phyloP scores from a whole-genome alignment of 2,329 filamentous ascomycete genomes.

The Niveomyces coronatus region DNA sequence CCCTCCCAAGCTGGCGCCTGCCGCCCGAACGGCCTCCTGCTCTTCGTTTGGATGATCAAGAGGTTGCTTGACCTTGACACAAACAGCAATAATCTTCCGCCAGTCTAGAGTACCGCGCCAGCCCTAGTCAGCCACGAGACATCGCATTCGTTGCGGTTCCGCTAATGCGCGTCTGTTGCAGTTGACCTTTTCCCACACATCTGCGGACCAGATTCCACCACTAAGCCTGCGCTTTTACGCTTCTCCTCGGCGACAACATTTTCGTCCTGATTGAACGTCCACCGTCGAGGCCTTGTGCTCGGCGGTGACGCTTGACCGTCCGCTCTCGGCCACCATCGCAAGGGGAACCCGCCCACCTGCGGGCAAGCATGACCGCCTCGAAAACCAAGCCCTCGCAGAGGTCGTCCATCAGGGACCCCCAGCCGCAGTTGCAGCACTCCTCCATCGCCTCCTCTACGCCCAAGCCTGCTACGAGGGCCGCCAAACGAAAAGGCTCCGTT shows the following conservation, averaged over 20 bases:
- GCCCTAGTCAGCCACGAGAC: too few relatives aligned
- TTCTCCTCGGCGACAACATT: not conserved
- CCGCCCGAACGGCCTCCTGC: too few relatives aligned
- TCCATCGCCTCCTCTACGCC: not conserved
- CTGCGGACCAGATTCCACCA: too few relatives aligned
- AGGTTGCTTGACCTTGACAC: too few relatives aligned
- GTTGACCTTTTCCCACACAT: too few relatives aligned
- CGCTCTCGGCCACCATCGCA: not conserved
- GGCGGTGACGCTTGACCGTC: slow-evolving; percentile 8
- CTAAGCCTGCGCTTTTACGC: too few relatives aligned
- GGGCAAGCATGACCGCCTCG: slow-evolving; percentile 1
- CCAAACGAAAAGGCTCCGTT: slow-evolving; percentile 12
- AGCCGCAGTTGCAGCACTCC: not conserved
- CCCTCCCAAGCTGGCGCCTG: too few relatives aligned
- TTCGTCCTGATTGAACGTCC: not conserved
- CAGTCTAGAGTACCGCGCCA: too few relatives aligned
- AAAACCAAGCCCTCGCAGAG: slow-evolving; percentile 2
- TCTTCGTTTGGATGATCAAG: too few relatives aligned
- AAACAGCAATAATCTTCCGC: too few relatives aligned
- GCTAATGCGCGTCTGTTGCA: not conserved
- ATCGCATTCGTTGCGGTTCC: too few relatives aligned
- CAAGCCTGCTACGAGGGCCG: not conserved
- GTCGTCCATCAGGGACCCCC: slow-evolving; percentile 1
- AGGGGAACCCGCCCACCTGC: not conserved
- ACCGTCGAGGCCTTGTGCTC: slow-evolving; percentile 9